Evolutionary conservation across 768 basidiomycete species (phyloP), one percentile per base, ranked within the genome.

Genomic region (Porpolomopsis calyptriformis): DNA sequence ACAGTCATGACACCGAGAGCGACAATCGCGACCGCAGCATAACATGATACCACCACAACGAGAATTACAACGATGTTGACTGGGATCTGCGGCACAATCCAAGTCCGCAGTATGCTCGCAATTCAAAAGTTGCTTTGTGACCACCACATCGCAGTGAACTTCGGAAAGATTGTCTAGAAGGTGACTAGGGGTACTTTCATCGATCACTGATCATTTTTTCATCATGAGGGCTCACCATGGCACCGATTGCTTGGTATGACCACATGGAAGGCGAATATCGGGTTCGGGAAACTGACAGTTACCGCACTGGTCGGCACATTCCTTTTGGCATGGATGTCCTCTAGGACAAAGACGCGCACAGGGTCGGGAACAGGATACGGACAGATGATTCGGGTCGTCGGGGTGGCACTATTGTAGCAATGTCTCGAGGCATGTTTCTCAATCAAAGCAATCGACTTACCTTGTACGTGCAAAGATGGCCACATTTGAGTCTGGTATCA

Each of bases 391-490:
- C 1, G 71, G 69, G 47, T 79, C 74, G 40, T 80, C 81, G 0
- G 72, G 66, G 49, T 83, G 80, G 47, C 81, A 82, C 75, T 82
- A 48, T 29, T 31, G 1, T 10, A 43, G 25, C 29, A 46, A 10
- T 29, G 33, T 33, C 16, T 22, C 36, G 14, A 20, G 2, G 6
- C 18, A 23, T 27, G 29, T 27, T 4, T 22, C 36, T 7, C 12
- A 8, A 2, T 25, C 24, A 35, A 19, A 6, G 11, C n/a, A 8
- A 29, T 9, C 8, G 1, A 45, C 59, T 31, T 57, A 79, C 80
- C 60, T 76, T 76, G 49, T 69, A 79, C 0, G 77, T 76, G 53
- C 82, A 85, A 2, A 68, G 59, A 54, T 85, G 82, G 2, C 82
- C 82, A 52, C 82, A 85, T 18, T 62, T 58, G 22, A 85, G 60